Percentiles rank a stretch among this genome's conserved stretches.
Conservation (phyloP, 768 basidiomycete genomes). For the Melanogaster broomeanus region DNA sequence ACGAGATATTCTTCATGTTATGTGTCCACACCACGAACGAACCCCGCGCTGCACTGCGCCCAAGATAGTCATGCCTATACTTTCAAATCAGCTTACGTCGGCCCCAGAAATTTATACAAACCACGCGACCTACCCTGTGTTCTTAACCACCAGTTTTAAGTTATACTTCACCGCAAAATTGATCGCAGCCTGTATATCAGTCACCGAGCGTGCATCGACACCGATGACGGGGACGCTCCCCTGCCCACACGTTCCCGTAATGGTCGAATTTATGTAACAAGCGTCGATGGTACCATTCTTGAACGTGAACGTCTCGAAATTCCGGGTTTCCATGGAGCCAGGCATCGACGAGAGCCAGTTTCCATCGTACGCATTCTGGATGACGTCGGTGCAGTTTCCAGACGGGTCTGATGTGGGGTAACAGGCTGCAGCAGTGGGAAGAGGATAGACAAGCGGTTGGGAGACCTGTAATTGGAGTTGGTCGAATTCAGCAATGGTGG, state of each 20-base stretch:
- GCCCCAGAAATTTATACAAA: no score
- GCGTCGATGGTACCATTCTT: constrained; percentile 48
- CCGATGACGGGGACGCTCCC: constrained; percentile 20
- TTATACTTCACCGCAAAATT: constrained; percentile 18
- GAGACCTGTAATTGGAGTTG: constrained; percentile 21
- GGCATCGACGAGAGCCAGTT: constrained; percentile 43
- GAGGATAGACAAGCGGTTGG: constrained; percentile 31
- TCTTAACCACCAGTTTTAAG: no score
- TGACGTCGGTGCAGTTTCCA: constrained; percentile 40
- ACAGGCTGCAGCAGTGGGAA: constrained; percentile 42
- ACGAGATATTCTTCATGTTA: constrained; percentile 39
- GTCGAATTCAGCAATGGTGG: constrained; percentile 33
- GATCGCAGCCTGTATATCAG: constrained; percentile 22
- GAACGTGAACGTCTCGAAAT: constrained; percentile 38
- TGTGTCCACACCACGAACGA: constrained; percentile 45
- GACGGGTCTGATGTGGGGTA: constrained; percentile 39
- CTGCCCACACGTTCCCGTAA: constrained; percentile 19
- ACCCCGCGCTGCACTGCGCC: constrained; percentile 39
- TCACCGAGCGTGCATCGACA: constrained; percentile 17
- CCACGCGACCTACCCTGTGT: no score
- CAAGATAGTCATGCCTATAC: constrained; percentile 38
- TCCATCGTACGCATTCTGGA: constrained; percentile 31
- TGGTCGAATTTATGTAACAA: constrained; percentile 33
- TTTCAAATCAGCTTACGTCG: neutral
- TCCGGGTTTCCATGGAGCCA: constrained; percentile 39